phyloP scores from a whole-genome alignment of 2,329 filamentous ascomycete species.

The Pseudocercospora cruenta region DNA sequence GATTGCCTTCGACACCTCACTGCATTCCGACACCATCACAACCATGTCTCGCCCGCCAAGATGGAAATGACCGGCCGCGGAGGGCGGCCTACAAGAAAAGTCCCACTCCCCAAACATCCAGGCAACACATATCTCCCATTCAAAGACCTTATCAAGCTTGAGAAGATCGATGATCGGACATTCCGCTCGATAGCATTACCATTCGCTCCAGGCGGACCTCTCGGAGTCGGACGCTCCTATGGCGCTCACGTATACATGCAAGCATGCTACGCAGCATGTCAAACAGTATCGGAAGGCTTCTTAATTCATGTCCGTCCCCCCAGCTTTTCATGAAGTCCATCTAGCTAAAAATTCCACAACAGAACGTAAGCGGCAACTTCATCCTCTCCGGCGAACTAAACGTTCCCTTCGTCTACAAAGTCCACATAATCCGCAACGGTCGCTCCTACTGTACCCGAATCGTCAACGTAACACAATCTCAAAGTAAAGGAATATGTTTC shows the following conservation, averaged over 20 bases:
- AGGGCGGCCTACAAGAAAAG: conserved; percentile 17
- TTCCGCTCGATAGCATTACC: conserved; percentile 46
- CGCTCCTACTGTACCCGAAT: conserved; percentile 56
- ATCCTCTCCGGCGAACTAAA: conserved; percentile 51
- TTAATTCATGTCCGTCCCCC: conserved; percentile 54
- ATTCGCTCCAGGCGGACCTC: conserved; percentile 46
- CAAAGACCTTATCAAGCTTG: conserved; percentile 46
- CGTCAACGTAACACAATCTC: conserved; percentile 56
- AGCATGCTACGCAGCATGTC: conserved; percentile 59
- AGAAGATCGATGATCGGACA: conserved; percentile 45
- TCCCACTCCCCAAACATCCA: conserved; percentile 18
- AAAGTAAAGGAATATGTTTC: conserved; percentile 53
- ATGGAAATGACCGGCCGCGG: conserved; percentile 19
- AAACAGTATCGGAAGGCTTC: conserved; percentile 56
- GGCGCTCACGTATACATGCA: conserved; percentile 63
- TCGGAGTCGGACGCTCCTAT: conserved; percentile 49
- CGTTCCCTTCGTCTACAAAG: conserved; percentile 56
- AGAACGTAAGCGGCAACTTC: conserved; percentile 59
- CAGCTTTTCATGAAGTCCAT: too few relatives aligned
- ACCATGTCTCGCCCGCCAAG: not conserved
- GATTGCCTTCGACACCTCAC: not conserved
- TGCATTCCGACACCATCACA: not conserved
- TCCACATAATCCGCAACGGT: conserved; percentile 56
- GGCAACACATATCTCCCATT: conserved; percentile 45
- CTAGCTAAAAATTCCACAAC: too few relatives aligned